phyloP scores from a whole-genome alignment of 176 grass and related monocot species.

The Carex pumila region DNA sequence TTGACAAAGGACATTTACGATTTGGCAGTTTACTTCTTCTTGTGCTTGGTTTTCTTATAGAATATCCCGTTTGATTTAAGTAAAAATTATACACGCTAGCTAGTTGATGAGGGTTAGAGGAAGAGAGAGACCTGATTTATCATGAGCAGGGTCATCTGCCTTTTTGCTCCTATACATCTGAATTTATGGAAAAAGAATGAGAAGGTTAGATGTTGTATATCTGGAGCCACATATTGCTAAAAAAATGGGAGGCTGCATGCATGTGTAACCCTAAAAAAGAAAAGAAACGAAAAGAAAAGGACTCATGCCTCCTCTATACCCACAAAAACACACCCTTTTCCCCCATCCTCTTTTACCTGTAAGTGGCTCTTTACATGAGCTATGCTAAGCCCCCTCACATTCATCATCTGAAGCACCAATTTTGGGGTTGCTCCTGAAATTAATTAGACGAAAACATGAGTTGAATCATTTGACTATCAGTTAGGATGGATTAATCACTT shows the following conservation, averaged over 20 bases:
- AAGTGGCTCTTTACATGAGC: constrained; percentile 99
- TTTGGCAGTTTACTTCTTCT: background rate
- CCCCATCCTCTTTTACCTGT: constrained; percentile 53
- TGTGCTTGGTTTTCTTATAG: background rate
- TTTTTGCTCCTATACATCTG: constrained; percentile 99
- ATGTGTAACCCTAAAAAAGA: constrained; percentile 11
- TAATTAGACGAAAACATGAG: background rate
- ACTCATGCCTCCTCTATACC: background rate
- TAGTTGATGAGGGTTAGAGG: background rate
- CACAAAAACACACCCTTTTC: constrained; percentile 11
- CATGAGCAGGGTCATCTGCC: constrained; percentile 56
- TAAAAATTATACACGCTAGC: background rate
- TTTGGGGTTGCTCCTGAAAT: constrained; percentile 85
- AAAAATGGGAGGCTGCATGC: constrained; percentile 10
- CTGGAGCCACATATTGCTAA: background rate
- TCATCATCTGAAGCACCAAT: constrained; percentile 99
- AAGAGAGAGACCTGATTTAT: constrained; percentile 36
- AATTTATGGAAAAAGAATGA: constrained; percentile 20
- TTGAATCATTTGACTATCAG: background rate
- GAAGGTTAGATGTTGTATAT: background rate
- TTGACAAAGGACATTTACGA: background rate
- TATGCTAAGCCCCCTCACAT: constrained; percentile 89
- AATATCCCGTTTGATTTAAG: background rate
- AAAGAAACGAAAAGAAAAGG: background rate
- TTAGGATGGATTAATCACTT: background rate